These are phyloP conservation scores for Fusarium continuum DNA, from an alignment of 2,329 filamentous ascomycete species.

Conservation along the genomic window DNA sequence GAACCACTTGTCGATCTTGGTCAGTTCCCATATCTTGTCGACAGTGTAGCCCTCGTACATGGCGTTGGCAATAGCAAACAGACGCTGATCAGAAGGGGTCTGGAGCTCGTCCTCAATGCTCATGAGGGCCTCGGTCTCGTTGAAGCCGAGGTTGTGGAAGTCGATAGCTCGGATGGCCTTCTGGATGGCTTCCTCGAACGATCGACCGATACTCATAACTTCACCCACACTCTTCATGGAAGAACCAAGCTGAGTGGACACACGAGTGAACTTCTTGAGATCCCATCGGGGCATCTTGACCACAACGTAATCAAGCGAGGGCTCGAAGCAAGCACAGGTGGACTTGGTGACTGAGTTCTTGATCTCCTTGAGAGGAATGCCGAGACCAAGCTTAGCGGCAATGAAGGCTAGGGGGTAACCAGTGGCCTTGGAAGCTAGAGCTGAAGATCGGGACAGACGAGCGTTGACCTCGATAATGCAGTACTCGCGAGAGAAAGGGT, in stretches of 20 bases:
- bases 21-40: constrained; percentile 97
- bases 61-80: constrained; percentile 97
- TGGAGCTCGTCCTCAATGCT: constrained; percentile 95
- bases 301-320: constrained; percentile 96
- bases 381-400: constrained; percentile 93
- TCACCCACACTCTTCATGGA: constrained; percentile 99
- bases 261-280: constrained; percentile 97
- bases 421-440: constrained; percentile 94
- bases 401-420: constrained; percentile 97
- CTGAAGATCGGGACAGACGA: constrained; percentile 92
- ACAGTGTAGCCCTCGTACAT: constrained; percentile 95
- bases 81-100: constrained; percentile 94
- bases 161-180: constrained; percentile 97
- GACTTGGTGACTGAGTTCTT: constrained; percentile 95
- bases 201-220: constrained; percentile 97
- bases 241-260: constrained; percentile 93
- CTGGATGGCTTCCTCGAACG: constrained; percentile 97
- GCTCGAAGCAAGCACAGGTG: constrained; percentile 97
- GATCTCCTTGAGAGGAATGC: constrained; percentile 95
- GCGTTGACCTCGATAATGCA: constrained; percentile 99
- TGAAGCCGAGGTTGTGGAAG: constrained; percentile 94
- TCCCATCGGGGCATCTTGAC: constrained; percentile 99
- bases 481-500: constrained; percentile 94
- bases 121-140: constrained; percentile 91
- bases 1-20: constrained; percentile 99